Base-by-base conservation (phyloP, 2,329 filamentous ascomycete genomes). In the Teratosphaeria gauchensis region DNA sequence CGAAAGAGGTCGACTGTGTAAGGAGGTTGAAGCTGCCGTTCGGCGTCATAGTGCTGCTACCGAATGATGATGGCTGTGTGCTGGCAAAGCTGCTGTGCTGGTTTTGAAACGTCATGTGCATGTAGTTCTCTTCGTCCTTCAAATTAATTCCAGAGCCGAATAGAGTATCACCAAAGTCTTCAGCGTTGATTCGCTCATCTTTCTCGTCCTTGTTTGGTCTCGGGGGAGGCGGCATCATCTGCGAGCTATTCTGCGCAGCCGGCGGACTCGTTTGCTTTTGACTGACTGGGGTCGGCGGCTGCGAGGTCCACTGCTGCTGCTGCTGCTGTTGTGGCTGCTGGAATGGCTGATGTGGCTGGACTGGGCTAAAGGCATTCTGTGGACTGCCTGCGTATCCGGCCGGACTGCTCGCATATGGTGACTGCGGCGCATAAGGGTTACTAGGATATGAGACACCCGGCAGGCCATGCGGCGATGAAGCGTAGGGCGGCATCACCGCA, bases 111-210 rank as follows among this genome's bases (percentile, higher is more conserved):
- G 84, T 78, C 60, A 84, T 85, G 52, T 89, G 86, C 72, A 94
- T 80, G 64, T 85, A 89, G 66, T 91, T 89, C 69, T 95, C 90
- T 72, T 96, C 92, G 63, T 90, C 90, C 59, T 87, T 85, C 53
- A 96, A 75, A 76, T 96, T 89, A 63, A 96, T 90, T 55, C 90
- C 91, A 16, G 90, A 92, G 19, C 88, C 89, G 19, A 87, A 86
- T 57, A 96, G 75, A 55, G 91, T 88, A 75, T 96, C 92, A 64
- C 87, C 89, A 53, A 92, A 82, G 67, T 95, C 90, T 66, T 92
- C 90, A 12, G 78, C 74, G 54, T 78, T 76, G 30, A 82, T 80
- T 51, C 84, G 82, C 63, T 80, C 79, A 59, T 88, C 87, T 59
- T 78, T 78, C 54, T 78, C 76, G 58, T 78, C 71, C 73, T 83